A percentile compares a stretch with the other conserved stretches of the same genome.
Evolutionary conservation across 768 basidiomycete species (phyloP).

Genomic region (Trametes elegans): DNA sequence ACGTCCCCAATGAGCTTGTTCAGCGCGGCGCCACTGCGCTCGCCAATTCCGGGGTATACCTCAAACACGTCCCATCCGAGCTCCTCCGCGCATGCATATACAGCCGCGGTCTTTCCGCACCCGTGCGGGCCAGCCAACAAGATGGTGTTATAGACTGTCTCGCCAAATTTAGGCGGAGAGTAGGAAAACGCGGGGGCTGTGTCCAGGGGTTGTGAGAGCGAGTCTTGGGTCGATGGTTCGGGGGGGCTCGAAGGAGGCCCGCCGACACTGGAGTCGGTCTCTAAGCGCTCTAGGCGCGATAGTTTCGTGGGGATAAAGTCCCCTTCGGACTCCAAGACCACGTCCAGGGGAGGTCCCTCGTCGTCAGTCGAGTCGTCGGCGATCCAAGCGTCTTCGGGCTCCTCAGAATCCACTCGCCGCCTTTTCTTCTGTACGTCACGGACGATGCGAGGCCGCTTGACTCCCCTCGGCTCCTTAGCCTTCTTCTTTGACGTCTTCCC

Average conservation of each 20-base stretch:
- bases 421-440: slow-evolving; percentile 59
- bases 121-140: slow-evolving; percentile 82
- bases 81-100: slow-evolving; percentile 93
- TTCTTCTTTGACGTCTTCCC: slow-evolving; percentile 25
- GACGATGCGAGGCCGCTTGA: slow-evolving; percentile 59
- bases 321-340: slow-evolving; percentile 25
- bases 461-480: slow-evolving; percentile 34
- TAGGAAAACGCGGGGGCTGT: slow-evolving; percentile 9
- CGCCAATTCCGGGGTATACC: slow-evolving; percentile 94
- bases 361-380: slow-evolving; percentile 35
- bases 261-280: not conserved
- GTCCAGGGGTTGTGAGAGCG: not conserved
- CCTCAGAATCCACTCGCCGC: slow-evolving; percentile 48
- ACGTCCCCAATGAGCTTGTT: slow-evolving; percentile 86
- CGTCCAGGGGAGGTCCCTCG: slow-evolving; percentile 37
- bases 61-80: slow-evolving; percentile 97
- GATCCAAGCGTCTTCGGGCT: slow-evolving; percentile 57
- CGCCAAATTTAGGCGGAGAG: slow-evolving; percentile 32
- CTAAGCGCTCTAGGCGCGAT: slow-evolving; percentile 2
- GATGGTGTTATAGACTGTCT: slow-evolving; percentile 79
- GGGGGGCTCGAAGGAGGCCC: not conserved
- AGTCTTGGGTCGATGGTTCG: not conserved
- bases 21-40: slow-evolving; percentile 75
- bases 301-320: not conserved
- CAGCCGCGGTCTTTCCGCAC: slow-evolving; percentile 86